phyloP scores from a whole-genome alignment of 2,329 filamentous ascomycete genomes.

The Fusarium guadeloupense region DNA sequence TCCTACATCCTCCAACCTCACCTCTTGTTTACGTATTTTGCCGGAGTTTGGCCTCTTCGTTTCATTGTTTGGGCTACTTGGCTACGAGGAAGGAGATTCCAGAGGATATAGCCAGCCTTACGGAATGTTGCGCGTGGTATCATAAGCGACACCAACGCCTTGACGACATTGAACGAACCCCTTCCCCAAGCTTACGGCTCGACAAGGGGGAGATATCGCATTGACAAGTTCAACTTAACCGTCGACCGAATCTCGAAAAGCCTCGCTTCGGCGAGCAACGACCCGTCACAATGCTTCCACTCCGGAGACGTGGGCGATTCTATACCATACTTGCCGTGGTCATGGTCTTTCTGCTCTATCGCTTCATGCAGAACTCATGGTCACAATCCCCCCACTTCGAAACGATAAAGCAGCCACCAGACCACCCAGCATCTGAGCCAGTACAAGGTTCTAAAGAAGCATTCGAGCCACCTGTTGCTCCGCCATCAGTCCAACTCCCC shows the following conservation, averaged over 20 bases:
- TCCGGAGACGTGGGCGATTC: slow-evolving; percentile 68
- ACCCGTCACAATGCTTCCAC: slow-evolving; percentile 55
- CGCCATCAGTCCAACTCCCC: slow-evolving; percentile 28
- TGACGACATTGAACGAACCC: slow-evolving; percentile 14
- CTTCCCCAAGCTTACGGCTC: neutral
- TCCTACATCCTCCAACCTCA: neutral
- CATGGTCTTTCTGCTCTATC: slow-evolving; percentile 64
- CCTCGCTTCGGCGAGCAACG: slow-evolving; percentile 41
- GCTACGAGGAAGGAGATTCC: neutral
- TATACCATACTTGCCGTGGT: slow-evolving; percentile 66
- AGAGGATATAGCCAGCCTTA: slow-evolving; percentile 9
- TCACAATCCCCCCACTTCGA: slow-evolving; percentile 35
- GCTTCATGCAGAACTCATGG: slow-evolving; percentile 56
- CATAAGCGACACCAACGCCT: slow-evolving; percentile 16
- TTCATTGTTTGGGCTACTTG: neutral
- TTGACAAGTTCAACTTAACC: neutral
- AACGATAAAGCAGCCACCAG: slow-evolving; percentile 14
- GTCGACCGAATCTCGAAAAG: slow-evolving; percentile 21
- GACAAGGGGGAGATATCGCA: neutral
- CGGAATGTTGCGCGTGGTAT: slow-evolving; percentile 23
- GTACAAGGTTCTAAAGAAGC: slow-evolving; percentile 25
- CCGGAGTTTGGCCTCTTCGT: neutral
- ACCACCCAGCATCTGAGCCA: slow-evolving; percentile 16
- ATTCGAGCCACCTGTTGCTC: slow-evolving; percentile 27
- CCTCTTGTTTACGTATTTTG: neutral